Percentiles rank a stretch among this genome's conserved stretches.
Conservation (phyloP, 305 asterid species). For the Fraxinus baroniana region DNA sequence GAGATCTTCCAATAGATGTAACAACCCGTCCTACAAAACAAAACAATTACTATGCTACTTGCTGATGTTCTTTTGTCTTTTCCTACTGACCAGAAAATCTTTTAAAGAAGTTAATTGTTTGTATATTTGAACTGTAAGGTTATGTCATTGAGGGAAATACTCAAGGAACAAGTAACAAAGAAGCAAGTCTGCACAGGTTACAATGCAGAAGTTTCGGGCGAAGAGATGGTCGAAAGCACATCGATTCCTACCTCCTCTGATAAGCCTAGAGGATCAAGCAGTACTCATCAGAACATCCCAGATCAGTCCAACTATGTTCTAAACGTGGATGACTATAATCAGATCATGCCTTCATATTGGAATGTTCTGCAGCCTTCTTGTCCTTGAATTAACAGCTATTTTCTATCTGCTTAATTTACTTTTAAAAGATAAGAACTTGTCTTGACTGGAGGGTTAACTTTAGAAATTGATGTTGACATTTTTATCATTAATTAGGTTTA, state of each 20-base stretch:
- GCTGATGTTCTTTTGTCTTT: not conserved
- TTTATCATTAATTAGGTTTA: not conserved
- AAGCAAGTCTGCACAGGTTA: constrained; percentile 28
- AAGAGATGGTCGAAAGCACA: constrained; percentile 29
- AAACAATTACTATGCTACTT: too few relatives aligned
- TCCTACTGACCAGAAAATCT: not conserved
- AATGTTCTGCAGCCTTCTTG: constrained; percentile 18
- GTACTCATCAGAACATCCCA: constrained; percentile 1
- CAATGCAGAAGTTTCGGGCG: constrained; percentile 19
- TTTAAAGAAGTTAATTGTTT: not conserved
- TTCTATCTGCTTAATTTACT: not conserved
- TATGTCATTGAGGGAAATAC: constrained; percentile 29
- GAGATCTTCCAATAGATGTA: not conserved
- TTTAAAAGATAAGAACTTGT: not conserved
- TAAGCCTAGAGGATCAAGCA: constrained; percentile 6
- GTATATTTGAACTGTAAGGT: constrained; percentile 16
- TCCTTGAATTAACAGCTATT: not conserved
- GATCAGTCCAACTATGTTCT: constrained; percentile 27
- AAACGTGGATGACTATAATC: constrained; percentile 30
- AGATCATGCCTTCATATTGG: constrained; percentile 24
- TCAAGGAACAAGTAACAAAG: constrained; percentile 28
- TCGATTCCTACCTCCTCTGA: constrained; percentile 12
- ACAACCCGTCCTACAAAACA: not conserved
- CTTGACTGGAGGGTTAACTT: not conserved
- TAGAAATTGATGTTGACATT: not conserved